Evolutionary conservation across 2,329 filamentous ascomycete genomes (phyloP), one percentile per base, ranked within the genome.

Genomic region (Trichoderma gracile): DNA sequence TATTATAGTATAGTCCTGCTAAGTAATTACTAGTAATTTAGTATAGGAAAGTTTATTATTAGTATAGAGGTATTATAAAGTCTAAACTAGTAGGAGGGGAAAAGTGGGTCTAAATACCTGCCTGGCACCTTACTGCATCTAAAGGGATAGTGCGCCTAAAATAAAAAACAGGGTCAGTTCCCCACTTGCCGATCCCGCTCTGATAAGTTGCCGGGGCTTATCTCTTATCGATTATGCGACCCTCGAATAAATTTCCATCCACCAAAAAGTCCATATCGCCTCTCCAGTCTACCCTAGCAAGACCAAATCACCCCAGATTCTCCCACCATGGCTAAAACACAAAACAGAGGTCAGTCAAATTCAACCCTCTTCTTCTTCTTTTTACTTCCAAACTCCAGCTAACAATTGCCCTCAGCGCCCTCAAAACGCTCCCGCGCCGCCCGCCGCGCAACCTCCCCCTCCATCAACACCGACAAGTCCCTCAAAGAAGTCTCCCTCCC

Each of bases 351-450:
- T 64, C 45, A 2, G 55, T n/a, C 25, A 12, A 2, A 9, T 15
- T 19, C 17, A 25, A 14, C 14, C 6, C 52, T 5, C 17, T 3
- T n/a, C 5, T 2, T 14, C 25, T 17, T 8, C 25, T 25, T 17
- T 9, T 10, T 14, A 50, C 7, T n/a, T n/a, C n/a, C 4, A 17
- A 14, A 21, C 9, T 5, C n/a, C 19, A 23, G 12, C 50, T 53
- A 50, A 50, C 49, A 6, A 27, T 25, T n/a, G 10, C 19, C 21
- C 15, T 19, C 72, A 90, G 87, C 79, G 62, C 80, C 81, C 45
- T 91, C 89, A 5, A 76, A 86, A 65, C 89, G 89, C 79, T 93
- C 91, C 60, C 89, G 91, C 68, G 89, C 89, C 65, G 89, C 89
- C 46, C 86, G 90, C 72, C 87, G 91, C 68, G 90, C 87, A 53